A percentile compares a stretch with the other conserved stretches of the same genome.
These are phyloP conservation scores for Claviceps monticola DNA, from an alignment of 2,329 filamentous ascomycete genomes.

Conservation along the genomic window DNA sequence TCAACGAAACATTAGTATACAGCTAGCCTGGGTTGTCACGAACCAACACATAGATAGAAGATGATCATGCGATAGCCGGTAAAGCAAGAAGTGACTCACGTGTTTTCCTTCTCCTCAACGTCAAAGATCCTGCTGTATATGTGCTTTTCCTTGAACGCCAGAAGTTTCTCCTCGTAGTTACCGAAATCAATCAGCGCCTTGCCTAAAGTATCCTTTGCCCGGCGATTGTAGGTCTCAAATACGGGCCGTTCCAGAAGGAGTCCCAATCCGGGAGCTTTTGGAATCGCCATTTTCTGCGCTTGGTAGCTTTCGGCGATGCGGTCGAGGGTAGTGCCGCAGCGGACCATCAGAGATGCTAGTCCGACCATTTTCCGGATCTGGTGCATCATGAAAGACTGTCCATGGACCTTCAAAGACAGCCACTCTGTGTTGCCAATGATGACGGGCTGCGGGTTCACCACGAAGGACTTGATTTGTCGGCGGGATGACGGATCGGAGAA, in stretches of 20 bases:
- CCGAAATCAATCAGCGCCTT: constrained; percentile 64
- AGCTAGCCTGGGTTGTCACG: background rate
- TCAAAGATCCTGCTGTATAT: constrained; percentile 89
- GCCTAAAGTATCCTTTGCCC: constrained; percentile 47
- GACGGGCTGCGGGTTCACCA: constrained; percentile 60
- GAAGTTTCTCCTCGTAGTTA: constrained; percentile 63
- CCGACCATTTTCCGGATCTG: constrained; percentile 99
- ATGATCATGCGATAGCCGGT: background rate
- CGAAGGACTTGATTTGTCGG: constrained; percentile 84
- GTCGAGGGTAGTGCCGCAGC: constrained; percentile 62
- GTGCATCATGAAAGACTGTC: constrained; percentile 99
- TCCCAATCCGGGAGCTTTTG: constrained; percentile 83
- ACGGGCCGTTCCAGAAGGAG: constrained; percentile 81
- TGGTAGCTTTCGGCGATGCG: constrained; percentile 66
- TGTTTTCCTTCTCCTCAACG: constrained; percentile 75
- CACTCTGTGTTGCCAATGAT: constrained; percentile 88
- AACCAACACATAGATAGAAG: background rate
- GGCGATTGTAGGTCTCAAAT: constrained; percentile 77
- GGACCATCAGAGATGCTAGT: constrained; percentile 72
- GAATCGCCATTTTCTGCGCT: constrained; percentile 64
- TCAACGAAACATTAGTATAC: constrained; percentile 6
- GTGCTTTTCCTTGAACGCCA: constrained; percentile 78
- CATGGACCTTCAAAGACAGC: constrained; percentile 90
- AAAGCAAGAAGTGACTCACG: constrained; percentile 41
- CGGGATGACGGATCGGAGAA: constrained; percentile 72